Evolutionary conservation across 2,329 filamentous ascomycete genomes (phyloP).

Genomic region (Magnaporthiopsis incrustans): DNA sequence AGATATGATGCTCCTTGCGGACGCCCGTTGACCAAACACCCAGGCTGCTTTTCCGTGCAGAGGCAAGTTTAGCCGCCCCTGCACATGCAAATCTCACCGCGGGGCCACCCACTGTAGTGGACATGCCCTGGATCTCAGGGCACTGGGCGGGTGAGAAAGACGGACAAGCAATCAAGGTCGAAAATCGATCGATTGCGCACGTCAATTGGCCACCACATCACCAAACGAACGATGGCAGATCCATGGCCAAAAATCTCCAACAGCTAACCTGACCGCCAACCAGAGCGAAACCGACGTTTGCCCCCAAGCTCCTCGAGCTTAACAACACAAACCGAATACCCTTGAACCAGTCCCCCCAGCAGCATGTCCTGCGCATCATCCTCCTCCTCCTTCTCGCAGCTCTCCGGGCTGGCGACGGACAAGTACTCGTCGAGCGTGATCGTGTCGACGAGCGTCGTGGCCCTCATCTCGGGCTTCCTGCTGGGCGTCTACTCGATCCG

Average conservation of each 20-base stretch:
- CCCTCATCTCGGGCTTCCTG: conserved; percentile 70
- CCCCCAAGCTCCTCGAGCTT: not conserved
- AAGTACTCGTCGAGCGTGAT: conserved; percentile 35
- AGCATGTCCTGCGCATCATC: not conserved
- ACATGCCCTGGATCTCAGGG: not conserved
- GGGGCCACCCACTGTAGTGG: not conserved
- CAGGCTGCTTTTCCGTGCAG: no score
- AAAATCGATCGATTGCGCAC: not conserved
- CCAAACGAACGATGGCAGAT: not conserved
- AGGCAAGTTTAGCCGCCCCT: not conserved
- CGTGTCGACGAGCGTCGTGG: conserved; percentile 65
- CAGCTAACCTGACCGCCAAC: not conserved
- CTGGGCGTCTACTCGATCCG: conserved; percentile 66
- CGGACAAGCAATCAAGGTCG: not conserved
- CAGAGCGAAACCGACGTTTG: no score
- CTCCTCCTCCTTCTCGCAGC: not conserved
- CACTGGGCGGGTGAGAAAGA: not conserved
- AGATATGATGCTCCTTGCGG: no score
- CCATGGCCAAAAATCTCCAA: not conserved
- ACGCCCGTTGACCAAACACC: not conserved
- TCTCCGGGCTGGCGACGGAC: not conserved
- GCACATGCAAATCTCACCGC: not conserved
- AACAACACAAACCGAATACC: not conserved
- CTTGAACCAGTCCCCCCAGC: not conserved
- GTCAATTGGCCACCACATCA: not conserved